Evolutionary conservation across 202 grass and related monocot species (phyloP), one percentile per base, ranked within the genome.

Genomic region (Saccharum hybrid): DNA sequence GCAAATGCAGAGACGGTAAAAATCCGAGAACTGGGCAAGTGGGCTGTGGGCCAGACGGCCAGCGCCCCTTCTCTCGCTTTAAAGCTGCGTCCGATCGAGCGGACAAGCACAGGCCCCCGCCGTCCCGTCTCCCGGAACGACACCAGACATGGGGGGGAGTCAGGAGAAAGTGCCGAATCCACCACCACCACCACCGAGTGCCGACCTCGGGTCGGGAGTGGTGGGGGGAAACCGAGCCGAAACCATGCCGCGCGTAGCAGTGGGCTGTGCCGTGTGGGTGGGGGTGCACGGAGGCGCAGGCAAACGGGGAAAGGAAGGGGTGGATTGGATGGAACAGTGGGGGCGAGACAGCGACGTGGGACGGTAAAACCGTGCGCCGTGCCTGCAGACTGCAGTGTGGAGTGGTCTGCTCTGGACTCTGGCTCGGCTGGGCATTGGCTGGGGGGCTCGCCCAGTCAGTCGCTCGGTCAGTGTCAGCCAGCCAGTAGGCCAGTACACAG

Each of bases 191-290:
- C n/a, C n/a, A 18, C 26, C 26, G 26, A 18, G 78, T 15, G 8
- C 71, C 63, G 18, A 16, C 85, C 78, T n/a, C n/a, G n/a, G n/a
- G n/a, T 82, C 71, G 85, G 72, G 76, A 69, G 46, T 41, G 19
- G 60, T 23, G 56, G 56, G 7, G n/a, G n/a, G n/a, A 3, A 21
- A 18, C 26, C 26, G 26, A 26, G 26, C 26, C 26, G 26, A 26
- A 26, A 26, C 26, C 26, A 26, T 26, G 26, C 26, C 26, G 26
- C 26, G 26, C 26, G 1, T 26, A n/a, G 26, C 51, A 14, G 42
- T 13, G 39, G 43, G n/a, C n/a, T n/a, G 42, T 5, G 34, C 40
- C 4, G 38, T 40, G 38, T 7, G 38, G 38, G 38, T 40, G 4
- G 23, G 0, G 26, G 26, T 26, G 26, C 26, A 26, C 10, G 42